A percentile compares a stretch with the other conserved stretches of the same genome.
Evolutionary conservation across 2,329 filamentous ascomycete species (phyloP).

Genomic region (Colletotrichum graminicola): DNA sequence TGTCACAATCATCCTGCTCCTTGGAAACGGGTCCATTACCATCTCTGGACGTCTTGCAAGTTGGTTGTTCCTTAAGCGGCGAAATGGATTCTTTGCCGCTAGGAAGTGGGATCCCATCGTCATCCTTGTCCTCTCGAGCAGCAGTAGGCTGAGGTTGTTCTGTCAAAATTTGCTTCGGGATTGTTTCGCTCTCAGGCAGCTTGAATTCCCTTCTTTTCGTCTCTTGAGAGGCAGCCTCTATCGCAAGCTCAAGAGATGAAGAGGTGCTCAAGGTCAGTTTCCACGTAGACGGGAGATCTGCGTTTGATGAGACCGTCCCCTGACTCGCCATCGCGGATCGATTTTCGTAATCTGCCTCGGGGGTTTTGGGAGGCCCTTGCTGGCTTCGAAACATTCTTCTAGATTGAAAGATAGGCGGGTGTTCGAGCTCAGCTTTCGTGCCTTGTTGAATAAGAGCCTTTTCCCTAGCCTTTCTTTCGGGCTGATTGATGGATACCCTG

Average conservation of each 20-base stretch:
- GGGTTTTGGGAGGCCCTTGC: conserved; percentile 6
- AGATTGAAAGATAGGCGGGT: conserved; percentile 16
- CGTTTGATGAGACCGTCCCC: conserved; percentile 7
- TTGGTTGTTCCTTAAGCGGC: neutral
- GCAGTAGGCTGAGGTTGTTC: neutral
- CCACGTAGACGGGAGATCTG: conserved; percentile 49
- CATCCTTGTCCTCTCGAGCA: neutral
- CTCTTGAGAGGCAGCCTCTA: conserved; percentile 48
- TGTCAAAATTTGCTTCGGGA: neutral
- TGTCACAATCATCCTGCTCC: conserved; percentile 54
- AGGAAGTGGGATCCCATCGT: neutral
- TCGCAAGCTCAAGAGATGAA: conserved; percentile 50
- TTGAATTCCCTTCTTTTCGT: conserved; percentile 45
- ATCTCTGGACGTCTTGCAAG: conserved; percentile 32
- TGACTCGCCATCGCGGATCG: conserved; percentile 10
- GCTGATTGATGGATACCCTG: conserved; percentile 32
- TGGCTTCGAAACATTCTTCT: conserved; percentile 9
- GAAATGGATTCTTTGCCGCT: neutral
- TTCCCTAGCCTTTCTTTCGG: conserved; percentile 45
- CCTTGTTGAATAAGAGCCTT: conserved; percentile 13
- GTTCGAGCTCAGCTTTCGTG: neutral
- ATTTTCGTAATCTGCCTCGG: neutral
- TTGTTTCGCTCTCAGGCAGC: conserved; percentile 3
- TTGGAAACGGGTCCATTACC: conserved; percentile 42
- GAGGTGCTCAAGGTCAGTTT: conserved; percentile 46